Evolutionary conservation across 768 basidiomycete genomes (phyloP), one percentile per base, ranked within the genome.

Genomic region (Lactarius psammicola): DNA sequence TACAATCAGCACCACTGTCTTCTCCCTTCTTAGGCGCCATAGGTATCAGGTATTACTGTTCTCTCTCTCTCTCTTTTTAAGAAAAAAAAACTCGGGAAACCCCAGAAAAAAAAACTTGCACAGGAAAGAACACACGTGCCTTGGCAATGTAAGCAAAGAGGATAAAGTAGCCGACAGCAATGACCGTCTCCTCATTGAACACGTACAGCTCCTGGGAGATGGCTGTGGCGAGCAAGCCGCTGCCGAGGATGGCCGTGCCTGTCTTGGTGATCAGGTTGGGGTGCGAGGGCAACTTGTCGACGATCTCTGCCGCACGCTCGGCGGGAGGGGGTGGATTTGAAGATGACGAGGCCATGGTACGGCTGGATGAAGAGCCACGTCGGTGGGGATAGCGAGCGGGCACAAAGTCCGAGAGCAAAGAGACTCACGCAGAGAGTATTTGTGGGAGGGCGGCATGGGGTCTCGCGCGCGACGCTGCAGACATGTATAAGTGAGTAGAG

Each of bases 171-270:
- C 92, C 95, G 44, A 88, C 82, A 40, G 92, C 86, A 55, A 98
- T 83, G 69, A 98, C 88, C 28, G 92, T 87, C 82, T 98, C 97
- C 78, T 98, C 95, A 76, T 97, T 97, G 74, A 96, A 86, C 66
- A 99, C 96, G 74, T 98, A 98, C 59, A 98, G 87, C 79, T 99
- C 95, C 75, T 94, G 91, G 17, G 94, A 96, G 78, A 98, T 95
- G 74, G 95, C 95, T 7, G 94, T 85, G 18, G 95, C 96, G 63
- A 88, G 80, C 66, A 92, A 81, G 73, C 92, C 94, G 18, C 93
- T 92, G 74, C 94, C 94, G 61, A 98, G 87, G 73, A 98, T 82
- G 73, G 94, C 90, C 60, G 91, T 86, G 68, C 95, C 94, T 54
- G 95, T 95, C 82, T 99, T 99, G 76, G 94, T 94, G 82, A 95